Evolutionary conservation across 106 monocot species (phyloP), one percentile per base, ranked within the genome.

Genomic region (Allium fistulosum): DNA sequence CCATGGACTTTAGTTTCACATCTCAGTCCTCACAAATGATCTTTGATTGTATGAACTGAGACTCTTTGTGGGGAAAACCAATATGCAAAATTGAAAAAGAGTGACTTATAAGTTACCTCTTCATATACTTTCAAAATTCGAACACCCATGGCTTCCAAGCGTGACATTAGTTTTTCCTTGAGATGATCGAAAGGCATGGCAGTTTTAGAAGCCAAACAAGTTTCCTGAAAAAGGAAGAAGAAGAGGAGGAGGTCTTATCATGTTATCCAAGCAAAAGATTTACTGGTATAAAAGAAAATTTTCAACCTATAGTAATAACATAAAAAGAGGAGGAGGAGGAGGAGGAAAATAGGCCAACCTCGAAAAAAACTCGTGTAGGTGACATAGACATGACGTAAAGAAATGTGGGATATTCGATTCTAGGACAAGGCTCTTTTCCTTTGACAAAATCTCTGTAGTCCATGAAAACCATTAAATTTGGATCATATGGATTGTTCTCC

Each of bases 401-500:
- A 79, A 92, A 97, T n/a, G 92, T 97, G 10, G 96, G 96, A 75
- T 97, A 88, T 17, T 82, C 76, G 68, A 61, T 72, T 60, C 78
- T 78, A 11, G 37, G 69, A 22, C 48, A 63, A 62, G 68, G 65
- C 26, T 57, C 53, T 48, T 82, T 84, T 22, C 75, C 77, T 58
- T 87, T 87, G n/a, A 27, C 73, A 65, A 73, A 81, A 72, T 95
- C 91, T 91, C 95, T 85, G 79, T 69, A 69, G 68, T 69, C 68
- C 68, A 69, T 69, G 68, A 69, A 69, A 69, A 69, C 68, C 68
- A 69, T 97, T 82, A 88, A 79, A 67, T 69, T 89, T 58, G 92
- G 96, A 79, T 97, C 92, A 86, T 92, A 97, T 58, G 92, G 96
- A 79, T 89, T 92, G 80, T 97, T 97, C 80, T 92, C 85, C 88